Conservation (phyloP, 1,284 basidiomycete species). For the Chiua sp. region DNA sequence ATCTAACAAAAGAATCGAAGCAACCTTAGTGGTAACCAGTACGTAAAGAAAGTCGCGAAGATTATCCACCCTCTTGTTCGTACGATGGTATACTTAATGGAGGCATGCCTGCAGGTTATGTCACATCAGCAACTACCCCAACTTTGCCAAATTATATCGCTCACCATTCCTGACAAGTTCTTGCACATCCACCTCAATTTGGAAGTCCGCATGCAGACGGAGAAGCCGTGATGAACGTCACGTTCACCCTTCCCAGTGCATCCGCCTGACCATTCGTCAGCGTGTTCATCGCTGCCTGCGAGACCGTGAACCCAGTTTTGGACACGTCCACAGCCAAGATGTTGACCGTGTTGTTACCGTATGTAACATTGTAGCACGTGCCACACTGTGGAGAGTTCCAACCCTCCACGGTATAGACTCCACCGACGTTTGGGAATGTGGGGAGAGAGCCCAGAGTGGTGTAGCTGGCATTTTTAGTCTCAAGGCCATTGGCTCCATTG, state of each 20-base stretch:
- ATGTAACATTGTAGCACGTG: conserved; percentile 39
- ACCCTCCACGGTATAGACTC: conserved; percentile 30
- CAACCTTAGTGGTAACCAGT: background rate
- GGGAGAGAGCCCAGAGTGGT: conserved; percentile 37
- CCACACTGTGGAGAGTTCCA: conserved; percentile 41
- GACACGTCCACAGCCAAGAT: conserved; percentile 40
- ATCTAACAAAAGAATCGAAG: background rate
- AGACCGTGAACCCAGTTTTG: conserved; percentile 38
- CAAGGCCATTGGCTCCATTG: conserved; percentile 35
- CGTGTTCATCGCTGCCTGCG: conserved; percentile 38
- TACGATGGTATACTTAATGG: background rate
- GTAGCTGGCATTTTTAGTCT: conserved; percentile 23
- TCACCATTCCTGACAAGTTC: conserved; percentile 4
- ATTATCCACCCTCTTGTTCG: background rate
- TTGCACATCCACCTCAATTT: background rate
- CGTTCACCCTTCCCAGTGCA: conserved; percentile 29
- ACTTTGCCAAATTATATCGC: background rate
- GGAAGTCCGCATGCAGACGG: conserved; percentile 2
- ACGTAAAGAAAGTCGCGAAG: background rate
- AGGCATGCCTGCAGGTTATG: background rate
- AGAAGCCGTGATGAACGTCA: background rate
- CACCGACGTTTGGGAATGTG: conserved; percentile 40
- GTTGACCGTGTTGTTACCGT: conserved; percentile 28
- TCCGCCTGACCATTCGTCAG: conserved; percentile 35
- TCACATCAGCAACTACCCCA: background rate